Conservation (phyloP, 2,329 filamentous ascomycete species). For the Aspergillus sp. region DNA sequence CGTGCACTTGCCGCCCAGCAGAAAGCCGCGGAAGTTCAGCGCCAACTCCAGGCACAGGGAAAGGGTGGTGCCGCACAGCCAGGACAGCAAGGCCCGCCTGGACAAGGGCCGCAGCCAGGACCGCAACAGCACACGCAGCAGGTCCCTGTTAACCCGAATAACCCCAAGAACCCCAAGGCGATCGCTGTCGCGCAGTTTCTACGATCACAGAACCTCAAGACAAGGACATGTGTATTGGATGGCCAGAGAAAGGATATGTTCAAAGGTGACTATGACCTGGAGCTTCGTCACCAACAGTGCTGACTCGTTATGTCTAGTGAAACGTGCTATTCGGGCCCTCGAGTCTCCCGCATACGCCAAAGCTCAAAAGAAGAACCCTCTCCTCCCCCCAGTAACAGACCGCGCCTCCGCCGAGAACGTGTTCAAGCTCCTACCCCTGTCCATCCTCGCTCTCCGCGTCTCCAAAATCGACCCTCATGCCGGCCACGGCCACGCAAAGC, state of each 20-base stretch:
- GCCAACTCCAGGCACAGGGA: conserved; percentile 39
- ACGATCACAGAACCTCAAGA: conserved; percentile 81
- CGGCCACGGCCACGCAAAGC: conserved; percentile 70
- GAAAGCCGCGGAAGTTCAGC: conserved; percentile 41
- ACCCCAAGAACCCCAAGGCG: conserved; percentile 83
- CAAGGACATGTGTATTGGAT: conserved; percentile 87
- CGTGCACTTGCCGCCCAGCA: conserved; percentile 53
- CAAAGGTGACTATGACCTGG: conserved; percentile 62
- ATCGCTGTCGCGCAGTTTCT: conserved; percentile 89
- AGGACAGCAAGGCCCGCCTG: conserved; percentile 32
- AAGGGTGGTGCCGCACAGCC: conserved; percentile 7
- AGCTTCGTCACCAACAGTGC: neutral
- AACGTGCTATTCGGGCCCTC: conserved; percentile 89
- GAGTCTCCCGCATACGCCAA: conserved; percentile 89
- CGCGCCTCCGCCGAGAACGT: conserved; percentile 86
- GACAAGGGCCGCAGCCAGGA: conserved; percentile 36
- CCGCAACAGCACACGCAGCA: conserved; percentile 44
- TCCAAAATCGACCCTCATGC: conserved; percentile 78
- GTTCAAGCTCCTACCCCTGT: conserved; percentile 93
- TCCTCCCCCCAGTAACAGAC: conserved; percentile 86
- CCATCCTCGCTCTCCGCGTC: conserved; percentile 89
- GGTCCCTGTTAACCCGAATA: conserved; percentile 52
- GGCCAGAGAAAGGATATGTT: conserved; percentile 99
- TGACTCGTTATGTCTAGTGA: conserved; percentile 63
- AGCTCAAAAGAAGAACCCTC: conserved; percentile 81